A percentile compares a stretch with the other conserved stretches of the same genome.
These are phyloP conservation scores for Aphelidium insulamus DNA, from an alignment of 371 early-diverging fungal species.

Conservation along the genomic window DNA sequence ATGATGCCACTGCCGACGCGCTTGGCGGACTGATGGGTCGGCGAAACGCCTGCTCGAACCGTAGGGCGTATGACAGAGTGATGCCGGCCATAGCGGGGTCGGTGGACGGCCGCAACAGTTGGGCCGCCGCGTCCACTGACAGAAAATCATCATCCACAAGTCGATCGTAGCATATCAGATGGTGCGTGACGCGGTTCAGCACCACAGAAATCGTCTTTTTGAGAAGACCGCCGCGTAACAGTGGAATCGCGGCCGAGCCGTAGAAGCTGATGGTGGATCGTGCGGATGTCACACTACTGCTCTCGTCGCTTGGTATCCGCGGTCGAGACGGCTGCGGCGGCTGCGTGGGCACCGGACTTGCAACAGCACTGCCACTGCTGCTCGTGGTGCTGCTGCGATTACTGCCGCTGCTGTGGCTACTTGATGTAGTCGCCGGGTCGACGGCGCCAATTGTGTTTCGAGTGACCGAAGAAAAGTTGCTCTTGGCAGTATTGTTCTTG, in stretches of 20 bases:
- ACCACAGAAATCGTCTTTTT: constrained; percentile 65
- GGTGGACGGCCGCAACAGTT: no score
- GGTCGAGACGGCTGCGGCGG: constrained; percentile 6
- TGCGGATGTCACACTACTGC: constrained; percentile 1
- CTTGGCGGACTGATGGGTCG: no score
- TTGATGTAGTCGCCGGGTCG: neutral
- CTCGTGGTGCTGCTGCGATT: constrained; percentile 4
- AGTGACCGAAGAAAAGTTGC: constrained; percentile 3
- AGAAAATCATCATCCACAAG: no score
- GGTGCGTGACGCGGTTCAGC: constrained; percentile 43
- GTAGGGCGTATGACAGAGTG: no score
- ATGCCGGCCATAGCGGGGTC: no score
- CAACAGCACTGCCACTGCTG: constrained; percentile 1
- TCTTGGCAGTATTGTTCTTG: constrained; percentile 12
- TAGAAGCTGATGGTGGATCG: constrained; percentile 18
- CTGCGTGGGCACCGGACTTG: constrained; percentile 7
- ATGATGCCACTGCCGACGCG: no score
- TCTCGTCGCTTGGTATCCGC: constrained; percentile 3
- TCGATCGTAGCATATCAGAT: constrained; percentile 65
- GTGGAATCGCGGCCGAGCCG: constrained; percentile 31
- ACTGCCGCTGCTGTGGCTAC: constrained; percentile 2
- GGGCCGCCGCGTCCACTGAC: no score
- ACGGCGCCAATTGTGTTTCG: no score
- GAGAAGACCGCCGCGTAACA: constrained; percentile 47
- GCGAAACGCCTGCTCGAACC: no score